Evolutionary conservation across 176 grass and related monocot genomes (phyloP).

Genomic region (Saccharum spontaneum): DNA sequence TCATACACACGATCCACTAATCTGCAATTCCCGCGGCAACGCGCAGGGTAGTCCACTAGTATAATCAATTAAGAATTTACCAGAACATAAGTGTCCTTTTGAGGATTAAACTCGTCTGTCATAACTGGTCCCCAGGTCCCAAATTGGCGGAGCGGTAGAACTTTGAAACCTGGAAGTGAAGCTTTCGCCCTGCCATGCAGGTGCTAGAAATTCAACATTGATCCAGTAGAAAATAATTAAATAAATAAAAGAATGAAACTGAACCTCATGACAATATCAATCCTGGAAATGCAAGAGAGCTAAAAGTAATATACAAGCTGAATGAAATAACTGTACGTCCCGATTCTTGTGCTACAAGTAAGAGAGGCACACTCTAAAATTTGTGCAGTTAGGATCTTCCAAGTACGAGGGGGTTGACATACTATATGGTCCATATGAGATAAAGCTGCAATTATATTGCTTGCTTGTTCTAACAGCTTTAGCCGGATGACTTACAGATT

Average conservation of each 20-base stretch:
- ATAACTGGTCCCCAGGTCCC: slow-evolving; percentile 96
- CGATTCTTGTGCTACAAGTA: neutral
- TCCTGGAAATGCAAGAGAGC: neutral
- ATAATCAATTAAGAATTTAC: slow-evolving; percentile 30
- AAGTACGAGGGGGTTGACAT: neutral
- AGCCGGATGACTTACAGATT: neutral
- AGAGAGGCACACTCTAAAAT: neutral
- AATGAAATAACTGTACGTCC: neutral
- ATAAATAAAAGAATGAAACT: neutral
- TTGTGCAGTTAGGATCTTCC: neutral
- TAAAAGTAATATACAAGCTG: neutral
- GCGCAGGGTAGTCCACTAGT: too few species aligned
- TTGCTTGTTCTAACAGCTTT: neutral
- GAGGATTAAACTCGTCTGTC: slow-evolving; percentile 88
- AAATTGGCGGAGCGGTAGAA: slow-evolving; percentile 83
- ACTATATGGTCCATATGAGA: neutral
- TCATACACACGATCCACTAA: too few species aligned
- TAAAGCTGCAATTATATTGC: neutral
- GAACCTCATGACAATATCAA: slow-evolving; percentile 20
- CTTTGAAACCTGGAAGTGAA: slow-evolving; percentile 84
- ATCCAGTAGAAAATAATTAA: neutral
- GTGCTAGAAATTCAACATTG: slow-evolving; percentile 28
- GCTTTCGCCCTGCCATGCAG: slow-evolving; percentile 68
- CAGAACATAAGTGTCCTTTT: slow-evolving; percentile 95
- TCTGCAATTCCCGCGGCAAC: too few species aligned